Conservation (phyloP, 371 early-diverging fungal species). For the Capillidium rhysosporum region DNA sequence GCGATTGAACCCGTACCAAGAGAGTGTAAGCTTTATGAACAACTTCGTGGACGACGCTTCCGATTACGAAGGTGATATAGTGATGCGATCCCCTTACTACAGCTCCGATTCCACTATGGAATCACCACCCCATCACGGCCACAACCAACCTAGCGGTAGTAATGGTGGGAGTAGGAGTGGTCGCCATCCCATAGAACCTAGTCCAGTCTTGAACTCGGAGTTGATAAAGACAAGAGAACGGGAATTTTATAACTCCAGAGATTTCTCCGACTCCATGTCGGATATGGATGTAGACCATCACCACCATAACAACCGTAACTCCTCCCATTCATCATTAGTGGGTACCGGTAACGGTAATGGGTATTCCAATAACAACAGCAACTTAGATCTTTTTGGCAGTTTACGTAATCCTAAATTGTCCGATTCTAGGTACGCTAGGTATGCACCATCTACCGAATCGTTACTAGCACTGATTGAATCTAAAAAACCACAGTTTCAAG, state of each 20-base stretch:
- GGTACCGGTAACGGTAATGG: constrained; percentile 15
- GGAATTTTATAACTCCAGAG: background rate
- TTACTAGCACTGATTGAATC: constrained; percentile 47
- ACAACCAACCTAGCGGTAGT: background rate
- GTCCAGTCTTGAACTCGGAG: background rate
- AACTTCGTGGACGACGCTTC: constrained; percentile 2
- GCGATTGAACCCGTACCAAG: background rate
- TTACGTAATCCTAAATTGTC: constrained; percentile 24
- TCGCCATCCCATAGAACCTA: background rate
- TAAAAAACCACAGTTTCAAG: constrained; percentile 21
- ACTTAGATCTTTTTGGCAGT: constrained; percentile 38
- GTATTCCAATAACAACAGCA: constrained; percentile 18
- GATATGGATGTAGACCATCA: background rate
- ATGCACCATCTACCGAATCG: constrained; percentile 54
- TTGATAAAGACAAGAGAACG: background rate
- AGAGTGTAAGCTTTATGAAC: background rate
- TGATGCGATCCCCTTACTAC: constrained; percentile 1
- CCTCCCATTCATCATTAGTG: background rate
- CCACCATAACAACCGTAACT: background rate
- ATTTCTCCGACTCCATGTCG: constrained; percentile 1
- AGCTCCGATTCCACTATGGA: constrained; percentile 2
- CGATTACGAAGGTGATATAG: background rate
- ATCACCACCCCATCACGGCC: background rate
- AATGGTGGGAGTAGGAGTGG: background rate
- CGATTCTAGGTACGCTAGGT: constrained; percentile 47